These are phyloP conservation scores for Physcia stellaris DNA, from an alignment of 495 filamentous ascomycete species.

Conservation along the genomic window DNA sequence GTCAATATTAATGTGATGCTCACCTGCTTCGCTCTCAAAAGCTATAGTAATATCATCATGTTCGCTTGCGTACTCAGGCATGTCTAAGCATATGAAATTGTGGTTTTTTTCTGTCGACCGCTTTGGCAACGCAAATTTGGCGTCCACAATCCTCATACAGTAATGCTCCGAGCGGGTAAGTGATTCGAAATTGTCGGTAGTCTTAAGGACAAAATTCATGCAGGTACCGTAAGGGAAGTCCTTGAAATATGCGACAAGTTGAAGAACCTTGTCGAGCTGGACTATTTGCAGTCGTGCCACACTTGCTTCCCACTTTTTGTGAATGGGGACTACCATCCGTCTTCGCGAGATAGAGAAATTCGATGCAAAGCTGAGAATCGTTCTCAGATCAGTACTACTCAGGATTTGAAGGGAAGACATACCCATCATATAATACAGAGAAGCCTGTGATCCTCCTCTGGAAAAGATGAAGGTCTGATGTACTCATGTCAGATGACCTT, in stretches of 20 bases:
- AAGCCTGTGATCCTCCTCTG: conserved; percentile 67
- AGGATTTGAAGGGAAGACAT: conserved; percentile 3
- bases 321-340: conserved; percentile 74
- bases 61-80: conserved; percentile 76
- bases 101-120: conserved; percentile 41
- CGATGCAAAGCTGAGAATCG: conserved; percentile 37
- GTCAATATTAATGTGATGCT: conserved; percentile 19
- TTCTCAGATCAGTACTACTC: conserved; percentile 1
- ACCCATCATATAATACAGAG: conserved; percentile 58
- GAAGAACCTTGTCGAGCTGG: conserved; percentile 52
- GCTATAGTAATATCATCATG: conserved; percentile 78
- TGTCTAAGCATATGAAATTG: conserved; percentile 67
- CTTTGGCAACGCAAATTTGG: conserved; percentile 75
- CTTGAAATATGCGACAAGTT: conserved; percentile 71
- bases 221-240: conserved; percentile 71
- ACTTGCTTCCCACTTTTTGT: conserved; percentile 79
- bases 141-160: conserved; percentile 64
- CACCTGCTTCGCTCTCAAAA: conserved; percentile 70
- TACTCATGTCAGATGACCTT: too few species aligned
- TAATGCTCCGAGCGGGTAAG: conserved; percentile 53
- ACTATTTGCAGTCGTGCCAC: conserved; percentile 67
- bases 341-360: conserved; percentile 73
- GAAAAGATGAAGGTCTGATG: conserved; percentile 66
- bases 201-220: conserved; percentile 75
- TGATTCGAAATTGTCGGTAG: conserved; percentile 64